These are phyloP conservation scores for Xerocomellus chrysenteron DNA, from an alignment of 768 basidiomycete species.

Conservation along the genomic window DNA sequence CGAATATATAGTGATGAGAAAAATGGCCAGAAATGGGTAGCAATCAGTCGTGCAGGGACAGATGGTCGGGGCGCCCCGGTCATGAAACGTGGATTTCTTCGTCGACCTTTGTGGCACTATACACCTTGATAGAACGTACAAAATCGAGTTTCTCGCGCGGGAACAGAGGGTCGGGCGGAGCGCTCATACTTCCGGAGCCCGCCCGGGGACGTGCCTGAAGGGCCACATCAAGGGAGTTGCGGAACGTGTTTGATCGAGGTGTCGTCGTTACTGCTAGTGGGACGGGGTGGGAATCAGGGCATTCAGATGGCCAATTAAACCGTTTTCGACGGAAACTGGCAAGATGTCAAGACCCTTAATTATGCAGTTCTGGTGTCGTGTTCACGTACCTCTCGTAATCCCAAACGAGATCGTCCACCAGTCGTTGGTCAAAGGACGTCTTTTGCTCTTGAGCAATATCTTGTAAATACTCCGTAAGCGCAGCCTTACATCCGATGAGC, in stretches of 20 bases:
- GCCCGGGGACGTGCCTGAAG: constrained; percentile 9
- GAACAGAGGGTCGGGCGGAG: constrained; percentile 25
- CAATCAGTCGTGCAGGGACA: not conserved
- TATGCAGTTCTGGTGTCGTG: not conserved
- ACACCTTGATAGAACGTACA: constrained; percentile 53
- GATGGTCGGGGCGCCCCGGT: constrained; percentile 3
- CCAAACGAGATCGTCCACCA: constrained; percentile 32
- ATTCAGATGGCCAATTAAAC: constrained; percentile 65
- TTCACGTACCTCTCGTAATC: constrained; percentile 36
- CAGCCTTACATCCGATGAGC: constrained; percentile 59
- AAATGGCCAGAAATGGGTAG: not conserved
- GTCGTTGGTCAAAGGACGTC: constrained; percentile 18
- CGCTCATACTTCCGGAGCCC: constrained; percentile 13
- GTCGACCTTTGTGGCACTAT: constrained; percentile 45
- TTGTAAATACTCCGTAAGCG: constrained; percentile 50
- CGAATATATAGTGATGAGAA: constrained; percentile 6
- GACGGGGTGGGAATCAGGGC: constrained; percentile 32
- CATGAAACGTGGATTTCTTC: constrained; percentile 26
- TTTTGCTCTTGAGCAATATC: constrained; percentile 31
- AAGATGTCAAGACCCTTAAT: constrained; percentile 9
- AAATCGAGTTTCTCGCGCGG: constrained; percentile 44
- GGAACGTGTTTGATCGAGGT: constrained; percentile 21
- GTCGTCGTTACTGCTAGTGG: constrained; percentile 14
- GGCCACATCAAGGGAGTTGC: constrained; percentile 18
- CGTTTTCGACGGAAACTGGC: constrained; percentile 64